Evolutionary conservation across 805 yeast species (phyloP).

Genomic region (Candida boleticola): DNA sequence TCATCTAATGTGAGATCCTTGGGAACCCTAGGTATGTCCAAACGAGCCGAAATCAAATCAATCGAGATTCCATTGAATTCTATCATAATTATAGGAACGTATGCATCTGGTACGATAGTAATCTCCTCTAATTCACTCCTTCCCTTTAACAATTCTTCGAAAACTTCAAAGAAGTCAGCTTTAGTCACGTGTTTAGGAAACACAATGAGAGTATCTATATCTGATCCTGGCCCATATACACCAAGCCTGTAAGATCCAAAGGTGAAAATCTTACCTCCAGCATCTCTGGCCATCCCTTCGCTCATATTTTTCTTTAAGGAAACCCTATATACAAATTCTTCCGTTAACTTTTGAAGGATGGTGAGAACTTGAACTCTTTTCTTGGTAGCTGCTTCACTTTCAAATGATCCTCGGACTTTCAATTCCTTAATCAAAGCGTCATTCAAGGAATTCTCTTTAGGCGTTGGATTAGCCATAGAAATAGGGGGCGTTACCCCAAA

Average conservation of each 20-base stretch:
- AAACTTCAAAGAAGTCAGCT: slow-evolving; percentile 84
- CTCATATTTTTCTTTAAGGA: slow-evolving; percentile 85
- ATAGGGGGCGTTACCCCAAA: slow-evolving; percentile 83
- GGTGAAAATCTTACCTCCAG: slow-evolving; percentile 97
- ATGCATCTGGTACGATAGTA: slow-evolving; percentile 93
- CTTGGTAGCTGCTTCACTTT: slow-evolving; percentile 77
- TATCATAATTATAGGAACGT: slow-evolving; percentile 92
- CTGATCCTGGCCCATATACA: slow-evolving; percentile 97
- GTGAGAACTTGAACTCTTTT: slow-evolving; percentile 75
- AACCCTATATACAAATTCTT: slow-evolving; percentile 81
- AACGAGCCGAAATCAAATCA: slow-evolving; percentile 81
- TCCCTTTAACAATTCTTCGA: slow-evolving; percentile 63
- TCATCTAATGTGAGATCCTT: slow-evolving; percentile 70
- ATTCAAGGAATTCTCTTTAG: slow-evolving; percentile 72
- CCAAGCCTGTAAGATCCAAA: slow-evolving; percentile 94
- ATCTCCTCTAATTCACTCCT: slow-evolving; percentile 88
- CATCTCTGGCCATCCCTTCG: slow-evolving; percentile 95
- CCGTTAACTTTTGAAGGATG: slow-evolving; percentile 67
- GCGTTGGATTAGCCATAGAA: slow-evolving; percentile 80
- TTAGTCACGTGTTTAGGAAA: slow-evolving; percentile 94
- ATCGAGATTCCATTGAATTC: slow-evolving; percentile 89
- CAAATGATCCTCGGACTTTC: slow-evolving; percentile 83
- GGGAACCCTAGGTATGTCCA: slow-evolving; percentile 85
- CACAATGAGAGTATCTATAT: slow-evolving; percentile 94
- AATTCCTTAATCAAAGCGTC: slow-evolving; percentile 76